phyloP scores from a whole-genome alignment of 352 stramenopile genomes.

The Phytopythium ostracodes region DNA sequence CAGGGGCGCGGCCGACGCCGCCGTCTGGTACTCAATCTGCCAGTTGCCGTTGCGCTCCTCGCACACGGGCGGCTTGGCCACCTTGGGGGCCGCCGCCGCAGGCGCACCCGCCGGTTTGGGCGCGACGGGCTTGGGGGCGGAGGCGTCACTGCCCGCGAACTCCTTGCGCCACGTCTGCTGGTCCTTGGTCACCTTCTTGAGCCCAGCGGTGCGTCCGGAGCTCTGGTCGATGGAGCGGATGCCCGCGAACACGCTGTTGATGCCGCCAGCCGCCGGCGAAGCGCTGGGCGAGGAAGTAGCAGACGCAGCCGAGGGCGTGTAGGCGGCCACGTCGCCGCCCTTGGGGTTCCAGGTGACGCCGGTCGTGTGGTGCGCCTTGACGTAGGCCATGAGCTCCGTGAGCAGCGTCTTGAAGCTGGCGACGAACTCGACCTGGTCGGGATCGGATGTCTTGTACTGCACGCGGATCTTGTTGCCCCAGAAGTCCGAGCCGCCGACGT shows the following conservation, averaged over 20 bases:
- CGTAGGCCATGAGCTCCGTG: constrained; percentile 90
- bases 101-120: constrained; percentile 17
- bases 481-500: constrained; percentile 93
- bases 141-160: constrained; percentile 73
- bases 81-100: constrained; percentile 25
- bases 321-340: constrained; percentile 48
- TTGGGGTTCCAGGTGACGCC: constrained; percentile 94
- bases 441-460: constrained; percentile 92
- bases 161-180: constrained; percentile 97
- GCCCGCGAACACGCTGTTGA: constrained; percentile 86
- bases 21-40: constrained; percentile 95
- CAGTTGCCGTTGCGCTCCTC: constrained; percentile 95
- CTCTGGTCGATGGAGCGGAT: constrained; percentile 89
- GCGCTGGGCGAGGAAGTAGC: constrained; percentile 14
- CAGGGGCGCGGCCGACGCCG: constrained; percentile 55
- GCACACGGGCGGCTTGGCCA: constrained; percentile 48
- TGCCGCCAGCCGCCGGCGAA: constrained; percentile 50
- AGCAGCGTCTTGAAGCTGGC: constrained; percentile 92
- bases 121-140: constrained; percentile 15
- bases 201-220: constrained; percentile 87
- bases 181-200: constrained; percentile 96
- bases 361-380: constrained; percentile 94
- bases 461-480: constrained; percentile 98
- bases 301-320: constrained; percentile 26
- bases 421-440: constrained; percentile 92